These are phyloP conservation scores for Apiosordaria backusii DNA, from an alignment of 495 filamentous ascomycete species.

Conservation along the genomic window DNA sequence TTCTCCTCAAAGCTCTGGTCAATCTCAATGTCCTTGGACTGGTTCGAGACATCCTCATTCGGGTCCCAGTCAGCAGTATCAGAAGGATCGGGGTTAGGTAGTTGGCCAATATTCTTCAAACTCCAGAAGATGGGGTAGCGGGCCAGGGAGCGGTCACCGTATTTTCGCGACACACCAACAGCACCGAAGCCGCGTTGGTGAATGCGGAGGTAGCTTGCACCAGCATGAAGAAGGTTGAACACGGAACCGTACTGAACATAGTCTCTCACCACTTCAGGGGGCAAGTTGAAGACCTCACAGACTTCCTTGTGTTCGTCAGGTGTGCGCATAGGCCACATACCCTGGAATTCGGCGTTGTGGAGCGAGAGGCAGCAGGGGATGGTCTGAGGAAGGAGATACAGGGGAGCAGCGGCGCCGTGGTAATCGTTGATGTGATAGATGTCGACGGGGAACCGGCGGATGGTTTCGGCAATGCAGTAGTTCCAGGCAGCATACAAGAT, in stretches of 20 bases:
- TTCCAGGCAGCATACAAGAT: slow-evolving; percentile 77
- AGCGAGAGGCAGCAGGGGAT: slow-evolving; percentile 55
- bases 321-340: slow-evolving; percentile 70
- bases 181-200: slow-evolving; percentile 74
- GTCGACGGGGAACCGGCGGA: slow-evolving; percentile 60
- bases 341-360: slow-evolving; percentile 67
- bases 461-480: slow-evolving; percentile 61
- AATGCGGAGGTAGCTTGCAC: slow-evolving; percentile 67
- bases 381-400: slow-evolving; percentile 63
- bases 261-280: slow-evolving; percentile 45
- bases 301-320: slow-evolving; percentile 65
- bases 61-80: slow-evolving; percentile 68
- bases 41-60: slow-evolving; percentile 38
- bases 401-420: slow-evolving; percentile 67
- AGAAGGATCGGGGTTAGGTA: slow-evolving; percentile 73
- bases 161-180: slow-evolving; percentile 71
- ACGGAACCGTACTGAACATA: slow-evolving; percentile 70
- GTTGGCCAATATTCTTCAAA: slow-evolving; percentile 62
- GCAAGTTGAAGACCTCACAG: slow-evolving; percentile 65
- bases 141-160: slow-evolving; percentile 70
- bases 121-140: slow-evolving; percentile 79
- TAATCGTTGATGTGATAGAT: slow-evolving; percentile 82
- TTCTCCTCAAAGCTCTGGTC: slow-evolving; percentile 57
- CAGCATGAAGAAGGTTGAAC: slow-evolving; percentile 71
- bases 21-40: slow-evolving; percentile 51